Evolutionary conservation across 257 asterid species (phyloP), one percentile per base, ranked within the genome.

Genomic region (Forsythia suspensa): DNA sequence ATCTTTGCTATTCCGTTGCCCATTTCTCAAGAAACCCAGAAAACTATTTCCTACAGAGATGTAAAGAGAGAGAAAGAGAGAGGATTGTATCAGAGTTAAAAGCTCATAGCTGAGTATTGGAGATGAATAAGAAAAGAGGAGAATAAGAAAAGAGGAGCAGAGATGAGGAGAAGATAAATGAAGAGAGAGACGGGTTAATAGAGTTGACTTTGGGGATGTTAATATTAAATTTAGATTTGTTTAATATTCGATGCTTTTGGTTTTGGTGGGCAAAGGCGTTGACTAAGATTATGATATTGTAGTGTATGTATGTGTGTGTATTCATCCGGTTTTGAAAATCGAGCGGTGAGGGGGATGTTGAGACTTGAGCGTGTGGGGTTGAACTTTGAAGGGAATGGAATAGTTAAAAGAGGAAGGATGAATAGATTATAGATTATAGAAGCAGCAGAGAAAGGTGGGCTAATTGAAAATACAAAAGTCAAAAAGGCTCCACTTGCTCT

Each of bases 1-100:
- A 95, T 73, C 82, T 86, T 92, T 69, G 91, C 86, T 3, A 92
- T 77, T 40, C 91, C 89, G 69, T 93, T 95, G 37, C 99, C 99
- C 99, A 95, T 94, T 69, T 70, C 57, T 8, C 5, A 4, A 42
- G 57, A 37, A 44, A 39, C 39, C 41, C 48, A n/a, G 46, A 80
- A 79, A 16, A 72, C 21, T 73, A 11, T 5, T 57, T 4, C 63
- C n/a, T 66, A 43, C 15, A 61, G 18, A 51, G 82, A 71, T 41
- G 38, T 18, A 5, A 5, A 59, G 20, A 76, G 59, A 40, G 68
- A 43, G 65, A 51, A 34, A 72, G 69, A 37, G 6, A 36, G 34
- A 69, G 43, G 74, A 40, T 51, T 73, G 9, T 67, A 68, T 69
- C 68, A 40, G 66, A 78, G 67, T 37, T 74, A 79, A 75, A 55